Conservation (phyloP, 495 filamentous ascomycete species). For the Neurospora terricola region DNA sequence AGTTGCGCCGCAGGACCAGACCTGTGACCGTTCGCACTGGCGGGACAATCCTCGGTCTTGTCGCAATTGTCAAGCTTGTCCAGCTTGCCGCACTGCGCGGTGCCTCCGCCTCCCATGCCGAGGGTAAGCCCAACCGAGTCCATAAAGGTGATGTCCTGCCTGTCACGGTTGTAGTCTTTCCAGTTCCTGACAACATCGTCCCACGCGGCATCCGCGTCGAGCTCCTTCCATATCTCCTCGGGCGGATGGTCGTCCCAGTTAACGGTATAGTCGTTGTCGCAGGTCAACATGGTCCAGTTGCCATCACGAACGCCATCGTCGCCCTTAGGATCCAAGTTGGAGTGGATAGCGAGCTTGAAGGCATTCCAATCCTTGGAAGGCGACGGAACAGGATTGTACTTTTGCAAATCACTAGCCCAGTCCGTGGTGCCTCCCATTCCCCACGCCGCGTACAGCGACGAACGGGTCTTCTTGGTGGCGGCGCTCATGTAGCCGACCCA, state of each 20-base stretch:
- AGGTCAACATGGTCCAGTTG: slow-evolving; percentile 16
- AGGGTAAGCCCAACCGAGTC: slow-evolving; percentile 55
- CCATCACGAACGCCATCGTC: slow-evolving; percentile 1
- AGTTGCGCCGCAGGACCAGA: slow-evolving; percentile 17
- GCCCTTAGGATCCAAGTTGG: background rate
- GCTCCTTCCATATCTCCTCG: slow-evolving; percentile 10
- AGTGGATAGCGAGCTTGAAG: background rate
- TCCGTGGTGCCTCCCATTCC: slow-evolving; percentile 7
- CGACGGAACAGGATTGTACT: background rate
- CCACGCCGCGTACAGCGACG: background rate
- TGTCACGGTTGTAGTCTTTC: background rate
- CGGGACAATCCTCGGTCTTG: background rate
- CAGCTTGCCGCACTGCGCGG: background rate
- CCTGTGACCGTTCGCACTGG: background rate
- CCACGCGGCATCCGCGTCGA: slow-evolving; percentile 19
- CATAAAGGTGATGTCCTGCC: slow-evolving; percentile 49
- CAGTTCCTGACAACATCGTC: slow-evolving; percentile 9
- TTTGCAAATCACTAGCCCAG: slow-evolving; percentile 5
- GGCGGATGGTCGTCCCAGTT: background rate
- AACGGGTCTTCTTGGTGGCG: background rate
- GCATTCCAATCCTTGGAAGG: slow-evolving; percentile 1
- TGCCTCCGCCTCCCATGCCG: background rate
- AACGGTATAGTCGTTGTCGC: background rate
- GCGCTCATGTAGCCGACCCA: slow-evolving; percentile 5
- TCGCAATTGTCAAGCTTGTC: background rate